These are phyloP conservation scores for Cladophialophora yegresii DNA, from an alignment of 2,329 filamentous ascomycete species.

Conservation along the genomic window DNA sequence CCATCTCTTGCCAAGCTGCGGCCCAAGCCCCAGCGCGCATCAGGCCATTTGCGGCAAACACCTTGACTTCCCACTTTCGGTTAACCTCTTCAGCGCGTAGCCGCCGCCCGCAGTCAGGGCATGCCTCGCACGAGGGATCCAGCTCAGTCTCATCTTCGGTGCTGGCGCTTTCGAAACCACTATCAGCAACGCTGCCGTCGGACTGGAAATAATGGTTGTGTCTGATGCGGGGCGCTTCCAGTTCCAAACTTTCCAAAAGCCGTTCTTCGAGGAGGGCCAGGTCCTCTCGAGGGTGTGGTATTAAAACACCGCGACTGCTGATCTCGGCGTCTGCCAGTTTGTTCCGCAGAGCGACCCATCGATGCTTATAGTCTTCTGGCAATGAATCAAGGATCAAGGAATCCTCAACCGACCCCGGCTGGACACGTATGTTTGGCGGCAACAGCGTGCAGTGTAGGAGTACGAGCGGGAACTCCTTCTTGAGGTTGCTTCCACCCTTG, in stretches of 20 bases:
- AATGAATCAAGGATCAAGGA: conserved; percentile 54
- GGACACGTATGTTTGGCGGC: conserved; percentile 55
- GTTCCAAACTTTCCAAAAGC: conserved; percentile 61
- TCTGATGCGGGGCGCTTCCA: conserved; percentile 57
- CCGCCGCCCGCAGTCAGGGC: conserved; percentile 54
- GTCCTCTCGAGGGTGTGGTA: conserved; percentile 64
- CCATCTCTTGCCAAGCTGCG: conserved; percentile 96
- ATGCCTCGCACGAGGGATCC: conserved; percentile 38
- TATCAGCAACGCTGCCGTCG: conserved; percentile 32
- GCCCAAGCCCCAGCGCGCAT: conserved; percentile 91
- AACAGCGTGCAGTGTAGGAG: conserved; percentile 63
- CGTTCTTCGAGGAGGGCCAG: conserved; percentile 65
- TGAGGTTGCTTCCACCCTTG: conserved; percentile 40
- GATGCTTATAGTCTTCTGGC: conserved; percentile 49
- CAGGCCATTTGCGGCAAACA: conserved; percentile 92
- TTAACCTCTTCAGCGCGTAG: conserved; percentile 52
- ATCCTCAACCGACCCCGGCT: conserved; percentile 42
- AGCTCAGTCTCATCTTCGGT: conserved; percentile 41
- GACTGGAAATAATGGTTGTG: conserved; percentile 59
- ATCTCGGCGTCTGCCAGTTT: conserved; percentile 58
- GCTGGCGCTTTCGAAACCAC: conserved; percentile 42
- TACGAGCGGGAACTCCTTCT: conserved; percentile 59
- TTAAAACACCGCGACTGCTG: conserved; percentile 60
- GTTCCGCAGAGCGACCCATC: conserved; percentile 57
- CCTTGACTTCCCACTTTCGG: conserved; percentile 68